Conservation (phyloP, 345 rosid genomes). For the Noccaea bulbosa region DNA sequence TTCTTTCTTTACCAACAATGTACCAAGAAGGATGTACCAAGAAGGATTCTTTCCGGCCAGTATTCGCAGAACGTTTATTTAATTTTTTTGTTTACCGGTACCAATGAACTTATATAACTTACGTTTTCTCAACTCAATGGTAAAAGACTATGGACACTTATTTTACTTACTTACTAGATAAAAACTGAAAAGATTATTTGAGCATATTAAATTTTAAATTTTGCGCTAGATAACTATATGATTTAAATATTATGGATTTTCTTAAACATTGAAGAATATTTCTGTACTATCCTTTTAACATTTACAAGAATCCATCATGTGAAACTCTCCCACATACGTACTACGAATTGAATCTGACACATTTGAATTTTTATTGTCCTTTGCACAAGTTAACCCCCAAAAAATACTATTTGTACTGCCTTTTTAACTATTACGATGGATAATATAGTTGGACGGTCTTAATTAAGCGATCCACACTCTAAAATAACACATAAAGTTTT, state of each 20-base stretch:
- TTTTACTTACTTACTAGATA: no score
- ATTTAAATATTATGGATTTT: background rate
- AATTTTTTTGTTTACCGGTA: no score
- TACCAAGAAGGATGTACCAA: no score
- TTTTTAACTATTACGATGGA: background rate
- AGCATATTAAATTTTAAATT: no score
- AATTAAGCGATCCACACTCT: background rate
- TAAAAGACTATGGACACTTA: no score
- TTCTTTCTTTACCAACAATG: no score
- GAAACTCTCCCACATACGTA: background rate
- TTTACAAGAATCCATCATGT: slow-evolving; percentile 12
- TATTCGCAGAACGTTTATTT: no score
- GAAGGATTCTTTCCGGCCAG: no score
- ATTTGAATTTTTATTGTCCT: slow-evolving; percentile 13
- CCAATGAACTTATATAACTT: no score
- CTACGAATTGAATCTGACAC: slow-evolving; percentile 16
- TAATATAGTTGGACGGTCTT: background rate
- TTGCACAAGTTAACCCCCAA: background rate
- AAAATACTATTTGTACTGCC: background rate
- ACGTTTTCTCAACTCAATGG: no score
- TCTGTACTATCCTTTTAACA: background rate
- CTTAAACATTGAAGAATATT: background rate
- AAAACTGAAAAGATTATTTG: no score
- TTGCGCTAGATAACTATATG: background rate
- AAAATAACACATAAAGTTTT: background rate